A percentile compares a stretch with the other conserved stretches of the same genome.
Evolutionary conservation across 208 protist genomes (phyloP).

Genomic region (Trypanosoma platydactyli): DNA sequence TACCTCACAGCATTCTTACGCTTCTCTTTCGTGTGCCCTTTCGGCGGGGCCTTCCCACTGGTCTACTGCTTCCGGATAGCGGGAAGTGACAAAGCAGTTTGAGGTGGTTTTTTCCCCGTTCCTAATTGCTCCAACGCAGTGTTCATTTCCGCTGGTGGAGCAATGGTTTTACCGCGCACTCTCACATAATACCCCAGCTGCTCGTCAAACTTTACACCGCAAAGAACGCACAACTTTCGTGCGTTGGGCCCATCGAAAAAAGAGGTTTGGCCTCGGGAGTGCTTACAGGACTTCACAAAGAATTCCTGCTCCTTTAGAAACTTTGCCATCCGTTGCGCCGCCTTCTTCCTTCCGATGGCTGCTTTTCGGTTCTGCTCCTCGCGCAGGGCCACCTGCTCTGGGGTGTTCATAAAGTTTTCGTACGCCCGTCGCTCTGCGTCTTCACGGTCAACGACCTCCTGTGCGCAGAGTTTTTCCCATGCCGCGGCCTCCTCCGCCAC

Average conservation of each 20-base stretch:
- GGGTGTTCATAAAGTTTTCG: constrained; percentile 70
- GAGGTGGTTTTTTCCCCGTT: background rate
- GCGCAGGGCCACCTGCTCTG: constrained; percentile 70
- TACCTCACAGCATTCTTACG: background rate
- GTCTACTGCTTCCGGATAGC: constrained; percentile 1
- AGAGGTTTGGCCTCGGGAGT: constrained; percentile 51
- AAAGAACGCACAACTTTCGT: constrained; percentile 54
- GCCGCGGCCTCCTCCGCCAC: constrained; percentile 32
- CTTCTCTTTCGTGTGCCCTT: background rate
- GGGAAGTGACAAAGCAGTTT: constrained; percentile 4
- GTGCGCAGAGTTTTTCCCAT: constrained; percentile 21
- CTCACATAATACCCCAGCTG: constrained; percentile 63
- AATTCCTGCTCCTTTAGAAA: constrained; percentile 52
- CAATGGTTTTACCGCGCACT: constrained; percentile 35
- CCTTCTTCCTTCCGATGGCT: constrained; percentile 26
- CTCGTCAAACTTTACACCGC: constrained; percentile 71
- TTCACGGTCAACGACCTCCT: constrained; percentile 30
- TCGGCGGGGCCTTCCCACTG: background rate
- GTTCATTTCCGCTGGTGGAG: constrained; percentile 15
- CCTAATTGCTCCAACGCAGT: background rate
- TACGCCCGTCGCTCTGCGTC: constrained; percentile 59
- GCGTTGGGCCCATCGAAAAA: constrained; percentile 52
- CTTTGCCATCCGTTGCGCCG: constrained; percentile 34
- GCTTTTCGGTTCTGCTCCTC: constrained; percentile 49
- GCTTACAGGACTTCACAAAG: constrained; percentile 61